Evolutionary conservation across 768 basidiomycete genomes (phyloP), one percentile per base, ranked within the genome.

Genomic region (Melanogaster broomeanus): DNA sequence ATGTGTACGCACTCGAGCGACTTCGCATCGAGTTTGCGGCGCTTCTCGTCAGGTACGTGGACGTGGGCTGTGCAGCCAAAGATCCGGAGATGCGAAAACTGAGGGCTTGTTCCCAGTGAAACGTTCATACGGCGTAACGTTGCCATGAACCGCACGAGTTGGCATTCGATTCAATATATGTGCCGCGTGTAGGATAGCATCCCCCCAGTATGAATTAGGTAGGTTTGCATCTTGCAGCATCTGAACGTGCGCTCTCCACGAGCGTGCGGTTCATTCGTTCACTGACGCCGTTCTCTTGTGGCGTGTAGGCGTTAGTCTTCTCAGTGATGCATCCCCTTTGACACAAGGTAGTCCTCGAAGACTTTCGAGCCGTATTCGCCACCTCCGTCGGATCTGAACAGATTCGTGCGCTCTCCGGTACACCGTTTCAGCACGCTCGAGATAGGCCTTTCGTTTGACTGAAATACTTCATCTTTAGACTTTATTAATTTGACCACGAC

Each of bases 21-120:
- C 16, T 50, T 50, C 4, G 33, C 3, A 27, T 50, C 49, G 12
- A 50, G 49, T 13, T 39, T 48, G 15, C 18, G 31, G 4, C 49
- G 49, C 13, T 60, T 63, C 38, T 70, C 58, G 44, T 65, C 58
- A 28, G 45, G 64, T n/a, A 63, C 56, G 48, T 59, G 61, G 8
- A 61, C 63, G 31, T 62, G 65, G 10, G 63, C 65, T 12, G 47
- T 41, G 39, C 66, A 71, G 0, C 67, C 65, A 34, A 61, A 57
- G 15, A 61, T 40, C 9, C 53, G 39, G 2, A 65, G 30, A 18
- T 59, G 35, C 3, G 30, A 37, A 21, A 18, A 71, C 43, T 43
- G 62, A 53, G 8, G 61, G 64, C 43, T 63, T 62, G 9, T 53
- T 43, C 0, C 56, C 49, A 19, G 47, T 50, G 44, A 53, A 68